These are phyloP conservation scores for Paxillus rubicundulus DNA, from an alignment of 768 basidiomycete species.

Conservation along the genomic window DNA sequence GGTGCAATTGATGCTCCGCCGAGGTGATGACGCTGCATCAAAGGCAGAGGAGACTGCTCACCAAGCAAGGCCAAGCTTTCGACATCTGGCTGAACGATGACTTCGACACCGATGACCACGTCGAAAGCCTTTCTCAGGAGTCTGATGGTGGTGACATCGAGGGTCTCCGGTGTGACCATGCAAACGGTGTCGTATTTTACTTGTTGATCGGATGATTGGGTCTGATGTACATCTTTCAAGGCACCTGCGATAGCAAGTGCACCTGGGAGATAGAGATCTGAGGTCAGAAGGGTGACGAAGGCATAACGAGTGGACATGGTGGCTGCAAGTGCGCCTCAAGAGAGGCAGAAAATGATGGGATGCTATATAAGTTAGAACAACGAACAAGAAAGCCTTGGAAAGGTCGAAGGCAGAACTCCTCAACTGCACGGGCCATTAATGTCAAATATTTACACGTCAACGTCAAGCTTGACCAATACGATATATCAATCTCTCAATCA, in stretches of 20 bases:
- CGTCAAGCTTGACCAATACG: too few relatives aligned
- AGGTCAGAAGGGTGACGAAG: slow-evolving; percentile 90
- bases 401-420: too few relatives aligned
- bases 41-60: slow-evolving; percentile 39
- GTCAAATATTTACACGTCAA: too few relatives aligned
- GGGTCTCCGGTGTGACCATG: slow-evolving; percentile 90
- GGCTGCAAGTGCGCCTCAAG: slow-evolving; percentile 6
- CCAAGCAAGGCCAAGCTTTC: slow-evolving; percentile 78
- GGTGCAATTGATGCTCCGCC: slow-evolving; percentile 9
- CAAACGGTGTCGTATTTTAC: slow-evolving; percentile 72
- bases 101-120: slow-evolving; percentile 88
- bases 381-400: neutral
- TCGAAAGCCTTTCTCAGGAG: slow-evolving; percentile 78
- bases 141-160: slow-evolving; percentile 80
- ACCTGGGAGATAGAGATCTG: slow-evolving; percentile 90
- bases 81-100: slow-evolving; percentile 68
- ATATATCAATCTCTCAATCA: too few relatives aligned
- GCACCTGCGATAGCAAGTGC: slow-evolving; percentile 85
- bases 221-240: slow-evolving; percentile 68
- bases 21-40: slow-evolving; percentile 4
- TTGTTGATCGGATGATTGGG: slow-evolving; percentile 42
- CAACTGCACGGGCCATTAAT: too few relatives aligned
- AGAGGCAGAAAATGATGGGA: slow-evolving; percentile 17
- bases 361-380: slow-evolving; percentile 18
- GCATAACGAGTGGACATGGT: slow-evolving; percentile 69